Evolutionary conservation across 768 basidiomycete species (phyloP).

Genomic region (Lentinula sp.): DNA sequence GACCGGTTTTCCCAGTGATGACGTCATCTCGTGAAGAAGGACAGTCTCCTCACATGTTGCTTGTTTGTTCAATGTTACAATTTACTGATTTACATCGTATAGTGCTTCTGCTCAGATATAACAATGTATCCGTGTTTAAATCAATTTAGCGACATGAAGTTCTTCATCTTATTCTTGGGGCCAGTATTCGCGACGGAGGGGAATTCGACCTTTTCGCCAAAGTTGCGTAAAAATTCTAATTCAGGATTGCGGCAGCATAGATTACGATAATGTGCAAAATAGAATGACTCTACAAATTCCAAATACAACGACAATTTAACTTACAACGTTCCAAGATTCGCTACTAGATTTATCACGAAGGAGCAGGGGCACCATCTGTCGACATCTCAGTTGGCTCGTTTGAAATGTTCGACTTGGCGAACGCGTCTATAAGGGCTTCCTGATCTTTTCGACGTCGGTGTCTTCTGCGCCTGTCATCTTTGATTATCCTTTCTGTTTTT

Average conservation of each 20-base stretch:
- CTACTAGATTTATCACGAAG: background rate
- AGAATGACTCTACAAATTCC: background rate
- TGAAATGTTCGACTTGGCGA: conserved; percentile 49
- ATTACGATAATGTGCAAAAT: background rate
- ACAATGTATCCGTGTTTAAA: too few species aligned
- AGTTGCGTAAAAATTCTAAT: too few species aligned
- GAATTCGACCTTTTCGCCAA: too few species aligned
- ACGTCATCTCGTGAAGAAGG: too few species aligned
- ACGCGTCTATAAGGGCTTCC: conserved; percentile 76
- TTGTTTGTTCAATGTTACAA: too few species aligned
- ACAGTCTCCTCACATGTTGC: too few species aligned
- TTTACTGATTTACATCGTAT: too few species aligned
- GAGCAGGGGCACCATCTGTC: background rate
- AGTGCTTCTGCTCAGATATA: too few species aligned
- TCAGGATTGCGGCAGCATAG: background rate
- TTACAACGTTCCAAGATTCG: background rate
- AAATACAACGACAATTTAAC: background rate
- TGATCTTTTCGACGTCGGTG: conserved; percentile 82
- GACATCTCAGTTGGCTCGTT: conserved; percentile 14
- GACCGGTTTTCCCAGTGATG: too few species aligned
- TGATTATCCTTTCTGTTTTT: conserved; percentile 75
- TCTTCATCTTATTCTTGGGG: too few species aligned
- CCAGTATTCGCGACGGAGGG: too few species aligned
- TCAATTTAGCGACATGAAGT: too few species aligned
- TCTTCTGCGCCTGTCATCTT: conserved; percentile 75